A percentile compares a stretch with the other conserved stretches of the same genome.
phyloP scores from a whole-genome alignment of 2,329 filamentous ascomycete genomes.

The Rhexocercosporidium sp. region DNA sequence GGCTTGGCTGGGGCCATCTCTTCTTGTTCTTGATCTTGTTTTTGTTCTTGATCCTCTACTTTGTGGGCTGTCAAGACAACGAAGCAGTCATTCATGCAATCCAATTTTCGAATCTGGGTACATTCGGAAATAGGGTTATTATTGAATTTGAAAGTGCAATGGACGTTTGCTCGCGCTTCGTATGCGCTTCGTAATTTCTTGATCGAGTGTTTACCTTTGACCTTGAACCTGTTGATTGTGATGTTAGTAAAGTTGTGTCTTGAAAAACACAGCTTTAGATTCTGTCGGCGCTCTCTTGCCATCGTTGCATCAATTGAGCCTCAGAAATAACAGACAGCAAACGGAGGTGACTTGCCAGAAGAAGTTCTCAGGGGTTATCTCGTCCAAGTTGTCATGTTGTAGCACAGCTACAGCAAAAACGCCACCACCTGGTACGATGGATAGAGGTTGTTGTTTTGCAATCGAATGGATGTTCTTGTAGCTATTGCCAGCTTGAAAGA shows the following conservation, averaged over 20 bases:
- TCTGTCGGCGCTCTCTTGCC: not conserved
- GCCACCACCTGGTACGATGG: not conserved
- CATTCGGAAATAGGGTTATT: constrained; percentile 9
- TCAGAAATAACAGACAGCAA: not conserved
- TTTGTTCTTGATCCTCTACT: too few relatives aligned
- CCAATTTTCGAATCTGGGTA: constrained; percentile 20
- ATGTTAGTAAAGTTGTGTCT: not conserved
- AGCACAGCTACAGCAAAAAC: constrained; percentile 13
- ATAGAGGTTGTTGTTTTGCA: not conserved
- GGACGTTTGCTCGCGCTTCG: not conserved
- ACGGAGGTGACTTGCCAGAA: not conserved
- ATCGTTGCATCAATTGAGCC: not conserved
- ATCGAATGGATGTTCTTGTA: not conserved
- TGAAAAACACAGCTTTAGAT: too few relatives aligned
- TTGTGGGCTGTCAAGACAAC: constrained; percentile 27
- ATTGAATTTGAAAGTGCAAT: constrained; percentile 7
- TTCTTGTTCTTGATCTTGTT: not conserved
- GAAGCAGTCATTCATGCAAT: constrained; percentile 22
- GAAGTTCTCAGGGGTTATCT: not conserved
- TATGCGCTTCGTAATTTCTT: constrained; percentile 1
- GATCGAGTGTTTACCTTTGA: constrained; percentile 10
- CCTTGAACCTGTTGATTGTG: constrained; percentile 9
- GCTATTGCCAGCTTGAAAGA: constrained; percentile 1
- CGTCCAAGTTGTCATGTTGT: not conserved
- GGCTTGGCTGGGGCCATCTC: not conserved